Conservation (phyloP, 345 rosid species). For the Brassica carinata region DNA sequence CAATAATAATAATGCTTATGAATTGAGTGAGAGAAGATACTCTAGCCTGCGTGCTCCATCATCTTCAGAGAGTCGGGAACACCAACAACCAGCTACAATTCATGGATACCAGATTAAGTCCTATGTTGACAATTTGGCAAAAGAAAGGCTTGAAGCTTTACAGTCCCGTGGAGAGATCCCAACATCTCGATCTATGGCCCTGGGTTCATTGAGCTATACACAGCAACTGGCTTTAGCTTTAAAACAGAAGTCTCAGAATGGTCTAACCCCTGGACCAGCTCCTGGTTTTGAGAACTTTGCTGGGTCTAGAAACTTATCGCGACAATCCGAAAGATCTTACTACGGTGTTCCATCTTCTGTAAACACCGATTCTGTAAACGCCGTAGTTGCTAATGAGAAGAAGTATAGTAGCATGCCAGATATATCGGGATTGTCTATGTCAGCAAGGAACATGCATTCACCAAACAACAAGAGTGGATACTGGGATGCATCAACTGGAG, state of each 20-base stretch:
- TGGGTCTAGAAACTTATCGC: conserved; percentile 53
- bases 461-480: conserved; percentile 51
- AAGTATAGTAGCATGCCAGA: conserved; percentile 90
- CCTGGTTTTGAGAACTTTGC: conserved; percentile 62
- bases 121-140: conserved; percentile 52
- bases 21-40: conserved; percentile 70
- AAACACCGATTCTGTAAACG: conserved; percentile 44
- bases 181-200: conserved; percentile 50
- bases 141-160: conserved; percentile 52
- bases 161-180: conserved; percentile 62
- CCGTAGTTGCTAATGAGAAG: conserved; percentile 56
- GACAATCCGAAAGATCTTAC: conserved; percentile 58
- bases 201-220: conserved; percentile 54
- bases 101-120: conserved; percentile 79
- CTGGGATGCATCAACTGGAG: conserved; percentile 60
- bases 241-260: conserved; percentile 70
- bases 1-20: conserved; percentile 43
- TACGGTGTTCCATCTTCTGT: conserved; percentile 52
- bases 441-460: conserved; percentile 52
- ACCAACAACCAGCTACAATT: conserved; percentile 74
- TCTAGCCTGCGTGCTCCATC: conserved; percentile 68
- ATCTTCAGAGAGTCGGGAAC: conserved; percentile 61
- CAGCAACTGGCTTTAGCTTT: conserved; percentile 56
- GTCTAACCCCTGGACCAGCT: conserved; percentile 54
- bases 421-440: conserved; percentile 71